Evolutionary conservation across 495 filamentous ascomycete genomes (phyloP).

Genomic region (Penicillium paradoxum): DNA sequence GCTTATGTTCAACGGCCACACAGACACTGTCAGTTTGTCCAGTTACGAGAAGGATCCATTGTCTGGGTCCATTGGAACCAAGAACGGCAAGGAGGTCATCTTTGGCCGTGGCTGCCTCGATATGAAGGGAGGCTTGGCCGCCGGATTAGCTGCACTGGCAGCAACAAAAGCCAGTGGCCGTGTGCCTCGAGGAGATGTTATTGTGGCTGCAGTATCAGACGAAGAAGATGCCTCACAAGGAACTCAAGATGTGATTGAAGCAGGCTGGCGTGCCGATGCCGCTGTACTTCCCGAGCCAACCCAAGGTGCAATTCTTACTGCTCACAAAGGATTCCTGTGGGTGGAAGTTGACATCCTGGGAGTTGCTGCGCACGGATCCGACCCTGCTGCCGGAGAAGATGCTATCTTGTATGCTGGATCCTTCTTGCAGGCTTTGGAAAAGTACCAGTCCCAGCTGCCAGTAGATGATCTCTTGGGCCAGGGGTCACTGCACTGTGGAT

Average conservation of each 20-base stretch:
- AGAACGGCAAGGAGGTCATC: constrained; percentile 32
- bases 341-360: constrained; percentile 42
- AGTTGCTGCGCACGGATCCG: constrained; percentile 44
- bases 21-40: constrained; percentile 42
- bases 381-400: constrained; percentile 35
- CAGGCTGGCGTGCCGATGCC: constrained; percentile 45
- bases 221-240: constrained; percentile 45
- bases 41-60: constrained; percentile 42
- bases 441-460: constrained; percentile 30
- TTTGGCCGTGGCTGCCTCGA: constrained; percentile 42
- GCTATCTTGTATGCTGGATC: constrained; percentile 41
- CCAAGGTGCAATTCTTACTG: constrained; percentile 25
- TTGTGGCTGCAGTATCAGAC: constrained; percentile 45
- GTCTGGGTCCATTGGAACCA: constrained; percentile 27
- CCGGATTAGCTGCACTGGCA: constrained; percentile 32
- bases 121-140: constrained; percentile 47
- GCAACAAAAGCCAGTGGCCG: constrained; percentile 24
- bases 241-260: constrained; percentile 39
- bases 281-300: constrained; percentile 44
- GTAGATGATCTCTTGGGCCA: constrained; percentile 29
- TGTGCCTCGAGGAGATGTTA: constrained; percentile 36
- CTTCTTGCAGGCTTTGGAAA: constrained; percentile 38
- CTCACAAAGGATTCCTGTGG: constrained; percentile 48
- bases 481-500: constrained; percentile 39
- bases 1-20: constrained; percentile 48